These are phyloP conservation scores for Vitis hybrid DNA, from an alignment of 177 flowering plant genomes.

Conservation along the genomic window DNA sequence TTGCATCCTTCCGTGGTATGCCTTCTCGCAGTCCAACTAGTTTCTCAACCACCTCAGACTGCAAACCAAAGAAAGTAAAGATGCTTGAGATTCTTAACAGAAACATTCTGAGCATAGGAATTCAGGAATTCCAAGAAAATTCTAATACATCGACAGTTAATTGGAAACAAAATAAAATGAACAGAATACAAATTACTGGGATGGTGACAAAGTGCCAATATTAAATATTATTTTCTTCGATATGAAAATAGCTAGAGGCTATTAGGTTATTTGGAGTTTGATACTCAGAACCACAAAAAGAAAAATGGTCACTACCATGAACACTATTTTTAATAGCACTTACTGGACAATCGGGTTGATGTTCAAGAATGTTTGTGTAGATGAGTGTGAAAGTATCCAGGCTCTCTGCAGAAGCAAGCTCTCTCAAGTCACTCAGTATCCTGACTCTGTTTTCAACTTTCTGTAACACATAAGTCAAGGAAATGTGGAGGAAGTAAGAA, in stretches of 20 bases:
- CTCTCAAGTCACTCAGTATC: slow-evolving; percentile 81
- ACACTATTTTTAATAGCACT: slow-evolving; percentile 20
- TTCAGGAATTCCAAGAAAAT: too few relatives aligned
- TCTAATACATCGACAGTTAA: too few relatives aligned
- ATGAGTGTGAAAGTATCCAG: slow-evolving; percentile 92
- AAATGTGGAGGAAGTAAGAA: background rate
- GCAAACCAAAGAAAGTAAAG: slow-evolving; percentile 21
- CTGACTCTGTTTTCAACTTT: slow-evolving; percentile 92
- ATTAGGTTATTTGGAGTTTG: too few relatives aligned
- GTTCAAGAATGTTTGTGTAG: slow-evolving; percentile 89
- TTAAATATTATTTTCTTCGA: too few relatives aligned
- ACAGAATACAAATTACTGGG: background rate
- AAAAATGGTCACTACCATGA: too few relatives aligned
- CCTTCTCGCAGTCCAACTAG: slow-evolving; percentile 91
- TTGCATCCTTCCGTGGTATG: slow-evolving; percentile 94
- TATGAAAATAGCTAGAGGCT: too few relatives aligned
- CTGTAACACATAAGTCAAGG: slow-evolving; percentile 34
- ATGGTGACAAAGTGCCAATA: too few relatives aligned
- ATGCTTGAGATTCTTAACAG: too few relatives aligned
- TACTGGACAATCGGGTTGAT: slow-evolving; percentile 98
- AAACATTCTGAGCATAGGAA: too few relatives aligned
- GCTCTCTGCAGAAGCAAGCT: slow-evolving; percentile 97
- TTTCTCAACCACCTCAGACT: slow-evolving; percentile 97
- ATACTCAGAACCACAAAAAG: too few relatives aligned
- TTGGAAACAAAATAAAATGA: background rate